Conservation (phyloP, 2,329 filamentous ascomycete species). For the Fusarium domesticum region DNA sequence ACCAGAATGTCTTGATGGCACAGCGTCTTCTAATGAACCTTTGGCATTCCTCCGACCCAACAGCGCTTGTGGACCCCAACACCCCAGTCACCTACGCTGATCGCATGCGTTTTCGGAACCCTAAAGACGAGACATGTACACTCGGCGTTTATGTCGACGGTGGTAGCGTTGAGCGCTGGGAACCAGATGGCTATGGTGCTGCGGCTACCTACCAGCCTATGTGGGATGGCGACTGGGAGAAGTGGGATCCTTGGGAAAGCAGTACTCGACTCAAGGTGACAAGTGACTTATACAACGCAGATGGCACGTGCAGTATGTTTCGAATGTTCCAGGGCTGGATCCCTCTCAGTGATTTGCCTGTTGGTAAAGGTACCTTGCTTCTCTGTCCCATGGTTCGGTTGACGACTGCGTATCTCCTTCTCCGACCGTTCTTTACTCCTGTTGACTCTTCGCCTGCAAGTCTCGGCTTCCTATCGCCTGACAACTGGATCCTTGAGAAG, state of each 20-base stretch:
- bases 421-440: constrained; percentile 68
- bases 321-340: constrained; percentile 80
- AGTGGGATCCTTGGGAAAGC: constrained; percentile 73
- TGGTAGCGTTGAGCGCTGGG: constrained; percentile 66
- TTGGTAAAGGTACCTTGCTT: constrained; percentile 66
- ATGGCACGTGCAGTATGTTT: constrained; percentile 70
- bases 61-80: constrained; percentile 41
- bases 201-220: constrained; percentile 63
- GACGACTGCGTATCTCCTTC: constrained; percentile 71
- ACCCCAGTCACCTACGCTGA: constrained; percentile 61
- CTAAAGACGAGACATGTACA: constrained; percentile 53
- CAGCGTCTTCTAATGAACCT: constrained; percentile 48
- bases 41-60: constrained; percentile 35
- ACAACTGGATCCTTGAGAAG: constrained; percentile 55
- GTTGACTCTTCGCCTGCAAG: constrained; percentile 37
- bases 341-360: constrained; percentile 59
- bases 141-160: constrained; percentile 61
- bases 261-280: constrained; percentile 60
- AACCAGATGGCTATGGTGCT: constrained; percentile 57
- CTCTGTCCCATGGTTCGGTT: constrained; percentile 69
- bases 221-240: constrained; percentile 68
- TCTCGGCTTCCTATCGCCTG: constrained; percentile 39
- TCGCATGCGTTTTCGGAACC: constrained; percentile 49
- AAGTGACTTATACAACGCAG: constrained; percentile 69
- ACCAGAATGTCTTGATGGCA: constrained; percentile 38